Percentiles rank a stretch among this genome's conserved stretches.
phyloP scores from a whole-genome alignment of 106 monocot species.

The Gastrodia elata region DNA sequence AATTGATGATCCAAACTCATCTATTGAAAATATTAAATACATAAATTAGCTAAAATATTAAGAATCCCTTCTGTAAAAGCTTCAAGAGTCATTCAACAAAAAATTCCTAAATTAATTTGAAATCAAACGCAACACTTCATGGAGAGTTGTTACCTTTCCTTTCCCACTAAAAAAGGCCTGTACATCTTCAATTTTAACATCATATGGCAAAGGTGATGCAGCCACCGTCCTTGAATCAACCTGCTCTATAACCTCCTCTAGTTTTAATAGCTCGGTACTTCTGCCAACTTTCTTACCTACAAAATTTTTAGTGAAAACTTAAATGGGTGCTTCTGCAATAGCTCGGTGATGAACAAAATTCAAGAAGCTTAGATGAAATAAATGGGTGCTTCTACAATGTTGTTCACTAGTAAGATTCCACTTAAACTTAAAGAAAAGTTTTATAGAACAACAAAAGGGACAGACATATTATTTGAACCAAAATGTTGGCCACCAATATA shows the following conservation, averaged over 20 bases:
- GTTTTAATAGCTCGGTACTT: constrained; percentile 54
- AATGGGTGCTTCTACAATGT: too few relatives aligned
- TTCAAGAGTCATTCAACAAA: not conserved
- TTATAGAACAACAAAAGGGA: too few relatives aligned
- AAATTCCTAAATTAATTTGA: not conserved
- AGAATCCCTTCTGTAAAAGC: not conserved
- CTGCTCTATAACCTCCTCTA: constrained; percentile 69
- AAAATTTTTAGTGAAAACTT: not conserved
- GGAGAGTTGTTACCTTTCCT: constrained; percentile 55
- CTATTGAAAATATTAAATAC: too few relatives aligned
- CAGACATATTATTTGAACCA: too few relatives aligned
- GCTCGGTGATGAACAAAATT: too few relatives aligned
- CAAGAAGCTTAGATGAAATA: too few relatives aligned
- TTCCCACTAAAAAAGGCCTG: constrained; percentile 59
- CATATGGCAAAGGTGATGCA: constrained; percentile 72
- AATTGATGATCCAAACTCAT: not conserved
- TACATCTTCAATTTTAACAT: constrained; percentile 70
- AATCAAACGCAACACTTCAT: not conserved
- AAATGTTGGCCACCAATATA: too few relatives aligned
- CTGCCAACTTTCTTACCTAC: constrained; percentile 75
- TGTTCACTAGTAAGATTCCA: too few relatives aligned
- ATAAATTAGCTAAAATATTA: not conserved
- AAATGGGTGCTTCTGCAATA: too few relatives aligned
- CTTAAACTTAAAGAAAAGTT: too few relatives aligned
- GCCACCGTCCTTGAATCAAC: constrained; percentile 83